Base-by-base conservation (phyloP, 139 green algal genomes). In the Chlamydomonas eustigma region DNA sequence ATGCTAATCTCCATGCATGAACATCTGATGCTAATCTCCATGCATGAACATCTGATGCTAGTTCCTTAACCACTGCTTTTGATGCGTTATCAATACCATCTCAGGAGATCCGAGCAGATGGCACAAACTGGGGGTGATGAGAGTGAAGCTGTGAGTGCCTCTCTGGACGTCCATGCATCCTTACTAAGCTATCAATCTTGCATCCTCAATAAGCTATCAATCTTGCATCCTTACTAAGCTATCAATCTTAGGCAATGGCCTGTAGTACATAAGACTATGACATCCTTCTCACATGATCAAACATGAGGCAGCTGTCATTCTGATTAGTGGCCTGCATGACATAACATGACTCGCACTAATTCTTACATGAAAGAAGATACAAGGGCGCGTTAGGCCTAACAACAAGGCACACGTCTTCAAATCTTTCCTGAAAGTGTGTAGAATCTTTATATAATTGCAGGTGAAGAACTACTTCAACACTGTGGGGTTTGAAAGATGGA, bases 381-480 rank as follows among this genome's bases (percentile, higher is more conserved):
- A 58, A 58, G 44, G 18, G 44, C 44, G 44, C 44, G 18, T 12
- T 58, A 12, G 12, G 44, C 44, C 12, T 12, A 18, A 28, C 44
- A 58, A 58, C 18, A 12, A 28, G 18, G 44, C 44, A 28, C 44
- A 12, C 44, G 12, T 58, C 44, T 58, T 58, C 44, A 28, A 28
- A 58, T 58, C 18, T 58, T 58, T 58, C 44, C 18, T 58, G 12
- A 58, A 58, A 34, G 6, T 34, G 8, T 6, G 58, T 5, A 6
- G 18, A 8, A 37, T 32, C 25, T 35, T 24, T 35, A 70, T 70
- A 35, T 35, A 34, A 35, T 32, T 32, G 44, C 79, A 88, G 83
- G 90, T 96, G 2, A 90, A 90, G 75, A 94, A 90, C 24, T 99
- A 99, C 88, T 99, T 99, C 86, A 93, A 99, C 86, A 95, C 82